Conservation (phyloP, 345 rosid genomes). For the Arabidopsis suecica region DNA sequence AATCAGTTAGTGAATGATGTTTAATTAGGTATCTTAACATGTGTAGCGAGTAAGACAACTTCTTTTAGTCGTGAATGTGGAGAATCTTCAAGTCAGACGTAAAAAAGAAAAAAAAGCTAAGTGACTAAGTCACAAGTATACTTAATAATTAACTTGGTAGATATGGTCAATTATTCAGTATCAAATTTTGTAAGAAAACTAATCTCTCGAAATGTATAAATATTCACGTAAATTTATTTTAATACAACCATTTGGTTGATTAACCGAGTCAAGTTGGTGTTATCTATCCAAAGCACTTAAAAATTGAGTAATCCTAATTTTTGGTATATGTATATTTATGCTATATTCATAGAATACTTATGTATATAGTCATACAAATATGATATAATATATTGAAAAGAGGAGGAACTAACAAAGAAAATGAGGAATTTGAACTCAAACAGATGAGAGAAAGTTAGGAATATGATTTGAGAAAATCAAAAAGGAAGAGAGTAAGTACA, state of each 20-base stretch:
- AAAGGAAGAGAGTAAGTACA: conserved; percentile 37
- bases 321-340: background rate
- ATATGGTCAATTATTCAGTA: conserved; percentile 8
- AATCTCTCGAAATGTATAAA: background rate
- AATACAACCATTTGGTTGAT: background rate
- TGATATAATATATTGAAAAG: conserved; percentile 11
- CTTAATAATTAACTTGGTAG: conserved; percentile 9
- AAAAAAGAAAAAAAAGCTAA: conserved; percentile 3
- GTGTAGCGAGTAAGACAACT: conserved; percentile 10
- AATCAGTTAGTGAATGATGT: conserved; percentile 5
- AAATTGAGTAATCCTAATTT: background rate
- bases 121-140: conserved; percentile 27
- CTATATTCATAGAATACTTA: background rate
- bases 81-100: conserved; percentile 20
- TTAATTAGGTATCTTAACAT: conserved; percentile 15
- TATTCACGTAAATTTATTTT: background rate
- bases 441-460: conserved; percentile 25
- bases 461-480: conserved; percentile 22
- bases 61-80: conserved; percentile 12
- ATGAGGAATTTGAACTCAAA: conserved; percentile 23
- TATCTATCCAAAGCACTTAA: background rate
- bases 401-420: conserved; percentile 33
- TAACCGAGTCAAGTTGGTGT: conserved; percentile 8
- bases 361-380: conserved; percentile 13
- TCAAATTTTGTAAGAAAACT: background rate